phyloP scores from a whole-genome alignment of 2,329 filamentous ascomycete species.

The Arthrobotrys sphaeroides region DNA sequence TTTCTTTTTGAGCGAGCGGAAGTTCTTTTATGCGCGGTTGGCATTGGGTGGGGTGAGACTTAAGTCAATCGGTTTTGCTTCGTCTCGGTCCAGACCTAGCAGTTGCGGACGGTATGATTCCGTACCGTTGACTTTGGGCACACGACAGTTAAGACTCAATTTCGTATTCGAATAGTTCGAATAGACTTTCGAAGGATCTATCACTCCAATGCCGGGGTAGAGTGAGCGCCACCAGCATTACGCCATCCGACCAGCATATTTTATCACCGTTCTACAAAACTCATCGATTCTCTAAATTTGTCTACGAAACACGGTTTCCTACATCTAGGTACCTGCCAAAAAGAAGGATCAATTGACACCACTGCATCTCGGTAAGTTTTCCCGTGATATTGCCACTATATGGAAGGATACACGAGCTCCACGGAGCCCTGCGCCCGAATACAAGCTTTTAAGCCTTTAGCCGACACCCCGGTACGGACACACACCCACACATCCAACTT shows the following conservation, averaged over 20 bases:
- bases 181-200: background rate
- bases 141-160: constrained; percentile 10
- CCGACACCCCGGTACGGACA: constrained; percentile 28
- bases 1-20: constrained; percentile 8
- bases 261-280: background rate
- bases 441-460: constrained; percentile 34
- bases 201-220: background rate
- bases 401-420: background rate
- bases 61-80: constrained; percentile 30
- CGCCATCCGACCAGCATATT: background rate
- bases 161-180: background rate
- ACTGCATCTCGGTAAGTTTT: background rate
- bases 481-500: background rate
- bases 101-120: constrained; percentile 32
- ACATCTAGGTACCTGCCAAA: background rate
- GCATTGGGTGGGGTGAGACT: background rate
- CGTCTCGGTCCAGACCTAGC: constrained; percentile 28
- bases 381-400: background rate
- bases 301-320: background rate
- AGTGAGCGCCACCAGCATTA: background rate
- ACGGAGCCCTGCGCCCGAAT: background rate
- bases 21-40: background rate
- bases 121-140: background rate
- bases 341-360: background rate
- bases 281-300: background rate